Evolutionary conservation across 148 eudicot genomes (phyloP).

Genomic region (Chenopodium berlandieri): DNA sequence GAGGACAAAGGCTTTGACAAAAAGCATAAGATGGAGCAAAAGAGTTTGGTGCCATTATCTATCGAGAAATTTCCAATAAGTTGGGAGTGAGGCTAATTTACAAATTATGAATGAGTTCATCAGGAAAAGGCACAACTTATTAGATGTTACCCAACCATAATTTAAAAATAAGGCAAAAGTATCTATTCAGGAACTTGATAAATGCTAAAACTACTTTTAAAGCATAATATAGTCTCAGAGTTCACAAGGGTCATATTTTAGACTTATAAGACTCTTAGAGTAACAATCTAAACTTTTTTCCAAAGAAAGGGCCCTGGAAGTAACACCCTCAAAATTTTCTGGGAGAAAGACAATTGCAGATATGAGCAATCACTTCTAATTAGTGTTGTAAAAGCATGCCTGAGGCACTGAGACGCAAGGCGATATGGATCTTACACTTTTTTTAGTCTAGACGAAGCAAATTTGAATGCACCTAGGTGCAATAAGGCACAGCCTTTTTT

Average conservation of each 20-base stretch:
- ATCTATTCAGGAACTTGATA: neutral
- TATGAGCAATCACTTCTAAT: neutral
- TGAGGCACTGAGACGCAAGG: too few relatives aligned
- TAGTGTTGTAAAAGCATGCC: too few relatives aligned
- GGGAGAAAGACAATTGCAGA: neutral
- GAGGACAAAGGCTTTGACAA: neutral
- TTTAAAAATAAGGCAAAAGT: neutral
- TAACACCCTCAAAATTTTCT: neutral
- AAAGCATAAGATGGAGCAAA: neutral
- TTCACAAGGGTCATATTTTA: neutral
- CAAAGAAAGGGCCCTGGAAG: neutral
- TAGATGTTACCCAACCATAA: neutral
- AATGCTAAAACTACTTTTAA: neutral
- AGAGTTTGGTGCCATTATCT: neutral
- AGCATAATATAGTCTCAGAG: neutral
- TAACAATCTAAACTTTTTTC: neutral
- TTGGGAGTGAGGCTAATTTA: neutral
- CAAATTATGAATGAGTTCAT: neutral
- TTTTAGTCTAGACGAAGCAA: too few relatives aligned
- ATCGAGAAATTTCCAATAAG: neutral
- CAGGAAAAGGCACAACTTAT: neutral
- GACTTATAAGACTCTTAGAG: neutral
- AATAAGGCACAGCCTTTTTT: too few relatives aligned
- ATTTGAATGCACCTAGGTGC: too few relatives aligned
- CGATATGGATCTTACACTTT: too few relatives aligned